Conservation (phyloP, 2,329 filamentous ascomycete genomes). For the Epichloe gansuensis region DNA sequence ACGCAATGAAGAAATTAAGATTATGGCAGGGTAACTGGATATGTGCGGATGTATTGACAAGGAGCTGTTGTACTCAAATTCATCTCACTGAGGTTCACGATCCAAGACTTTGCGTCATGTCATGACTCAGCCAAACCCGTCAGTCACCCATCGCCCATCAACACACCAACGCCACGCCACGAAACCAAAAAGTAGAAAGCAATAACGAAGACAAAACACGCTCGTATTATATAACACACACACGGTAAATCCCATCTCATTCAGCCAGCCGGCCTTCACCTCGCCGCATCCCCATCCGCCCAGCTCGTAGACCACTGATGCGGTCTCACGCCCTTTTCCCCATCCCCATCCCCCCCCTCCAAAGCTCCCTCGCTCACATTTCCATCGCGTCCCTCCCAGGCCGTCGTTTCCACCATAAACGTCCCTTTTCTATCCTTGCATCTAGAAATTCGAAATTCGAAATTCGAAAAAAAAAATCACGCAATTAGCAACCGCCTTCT, state of each 20-base stretch:
- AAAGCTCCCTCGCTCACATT: neutral
- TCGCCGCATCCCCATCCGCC: constrained; percentile 19
- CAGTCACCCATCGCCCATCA: no score
- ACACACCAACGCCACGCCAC: neutral
- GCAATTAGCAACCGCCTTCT: neutral
- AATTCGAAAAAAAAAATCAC: neutral
- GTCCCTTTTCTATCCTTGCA: constrained; percentile 43
- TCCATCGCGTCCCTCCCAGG: constrained; percentile 38
- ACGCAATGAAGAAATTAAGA: no score
- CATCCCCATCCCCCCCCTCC: neutral
- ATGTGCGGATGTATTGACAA: no score
- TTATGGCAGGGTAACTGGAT: no score
- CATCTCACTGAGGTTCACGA: no score
- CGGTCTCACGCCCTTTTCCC: constrained; percentile 9
- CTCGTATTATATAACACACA: neutral
- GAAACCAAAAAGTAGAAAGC: neutral
- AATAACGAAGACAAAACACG: neutral
- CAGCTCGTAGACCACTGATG: constrained; percentile 23
- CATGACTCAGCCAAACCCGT: no score
- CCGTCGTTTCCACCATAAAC: constrained; percentile 51
- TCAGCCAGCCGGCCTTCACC: constrained; percentile 3
- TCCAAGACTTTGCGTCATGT: no score
- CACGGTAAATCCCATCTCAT: neutral
- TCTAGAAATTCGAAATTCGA: constrained; percentile 25
- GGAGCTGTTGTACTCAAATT: no score